Base-by-base conservation (phyloP, 192 early-diverging fungal genomes). In the Linnemannia exigua region DNA sequence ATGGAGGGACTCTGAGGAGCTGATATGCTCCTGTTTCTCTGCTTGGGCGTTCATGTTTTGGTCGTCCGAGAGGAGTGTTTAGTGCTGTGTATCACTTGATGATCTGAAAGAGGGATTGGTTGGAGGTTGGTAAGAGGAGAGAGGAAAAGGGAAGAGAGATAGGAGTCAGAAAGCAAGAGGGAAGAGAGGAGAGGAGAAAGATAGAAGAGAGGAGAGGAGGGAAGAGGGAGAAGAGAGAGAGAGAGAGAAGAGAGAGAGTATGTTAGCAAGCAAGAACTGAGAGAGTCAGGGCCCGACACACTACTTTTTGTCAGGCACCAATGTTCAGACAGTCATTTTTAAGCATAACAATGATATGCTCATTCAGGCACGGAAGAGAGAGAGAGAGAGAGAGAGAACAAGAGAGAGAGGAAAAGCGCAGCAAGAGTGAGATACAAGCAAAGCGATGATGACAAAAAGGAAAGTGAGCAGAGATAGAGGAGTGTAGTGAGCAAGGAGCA, bases 1-100 rank as follows among this genome's bases (percentile, higher is more conserved):
- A 5, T 76, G 22, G n/a, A 79, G 17, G 9, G 77, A 70, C 5
- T 79, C 73, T 36, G 70, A 51, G n/a, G 83, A 79, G 77, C 83
- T 51, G 8, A 83, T 63, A 36, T 74, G 22, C n/a, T 76, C 80
- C 50, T 71, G 80, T 16, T 76, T 72, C 31, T 79, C 77, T 70
- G 75, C 25, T 67, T 63, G 71, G 11, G 48, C 54, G 28, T 47
- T 41, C 58, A 70, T 52, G 20, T 35, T 44, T 9, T 63, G 58
- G 41, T 72, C 38, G 37, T 67, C 31, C 52, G 61, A 74, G 50
- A 46, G n/a, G 33, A 48, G 28, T 36, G 17, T 36, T 48, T 25
- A 41, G 28, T 77, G 31, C 41, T 44, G 41, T 44, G 9, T 44
- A n/a, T n/a, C n/a, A 46, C 54, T 61, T 28, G 44, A 41, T 41